These are phyloP conservation scores for Botryotinia convoluta DNA, from an alignment of 2,329 filamentous ascomycete genomes.

Conservation along the genomic window DNA sequence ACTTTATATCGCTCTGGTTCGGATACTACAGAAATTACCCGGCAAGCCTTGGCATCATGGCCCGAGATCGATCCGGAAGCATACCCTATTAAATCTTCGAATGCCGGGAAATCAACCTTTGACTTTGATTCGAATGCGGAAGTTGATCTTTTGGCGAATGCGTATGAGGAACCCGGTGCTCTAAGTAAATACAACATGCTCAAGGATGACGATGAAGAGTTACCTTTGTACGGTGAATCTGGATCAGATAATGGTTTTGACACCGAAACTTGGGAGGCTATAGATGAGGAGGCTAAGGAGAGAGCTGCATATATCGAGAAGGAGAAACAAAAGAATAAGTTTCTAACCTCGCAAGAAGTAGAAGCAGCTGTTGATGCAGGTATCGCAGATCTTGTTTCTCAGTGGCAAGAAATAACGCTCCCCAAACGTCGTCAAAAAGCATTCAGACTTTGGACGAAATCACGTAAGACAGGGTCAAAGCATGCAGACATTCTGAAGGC, in stretches of 20 bases:
- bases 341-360: constrained; percentile 48
- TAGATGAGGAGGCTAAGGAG: constrained; percentile 45
- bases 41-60: constrained; percentile 36
- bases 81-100: background rate
- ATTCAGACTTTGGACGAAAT: constrained; percentile 57
- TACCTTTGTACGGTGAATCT: constrained; percentile 56
- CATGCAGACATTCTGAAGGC: constrained; percentile 46
- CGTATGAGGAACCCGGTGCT: constrained; percentile 27
- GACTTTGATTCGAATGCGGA: constrained; percentile 16
- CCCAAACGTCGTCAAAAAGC: constrained; percentile 56
- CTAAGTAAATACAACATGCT: constrained; percentile 45
- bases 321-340: constrained; percentile 30
- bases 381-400: constrained; percentile 48
- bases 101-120: constrained; percentile 21
- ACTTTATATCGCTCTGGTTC: constrained; percentile 33
- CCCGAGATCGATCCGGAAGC: constrained; percentile 33
- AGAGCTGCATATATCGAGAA: constrained; percentile 30
- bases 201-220: constrained; percentile 43
- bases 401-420: constrained; percentile 59
- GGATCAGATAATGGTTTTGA: constrained; percentile 53
- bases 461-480: constrained; percentile 44
- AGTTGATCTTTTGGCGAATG: constrained; percentile 14
- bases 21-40: constrained; percentile 28
- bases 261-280: constrained; percentile 58
- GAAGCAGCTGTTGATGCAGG: constrained; percentile 52